phyloP scores from a whole-genome alignment of 2,329 filamentous ascomycete genomes.

The Hymenoscyphus scutula region DNA sequence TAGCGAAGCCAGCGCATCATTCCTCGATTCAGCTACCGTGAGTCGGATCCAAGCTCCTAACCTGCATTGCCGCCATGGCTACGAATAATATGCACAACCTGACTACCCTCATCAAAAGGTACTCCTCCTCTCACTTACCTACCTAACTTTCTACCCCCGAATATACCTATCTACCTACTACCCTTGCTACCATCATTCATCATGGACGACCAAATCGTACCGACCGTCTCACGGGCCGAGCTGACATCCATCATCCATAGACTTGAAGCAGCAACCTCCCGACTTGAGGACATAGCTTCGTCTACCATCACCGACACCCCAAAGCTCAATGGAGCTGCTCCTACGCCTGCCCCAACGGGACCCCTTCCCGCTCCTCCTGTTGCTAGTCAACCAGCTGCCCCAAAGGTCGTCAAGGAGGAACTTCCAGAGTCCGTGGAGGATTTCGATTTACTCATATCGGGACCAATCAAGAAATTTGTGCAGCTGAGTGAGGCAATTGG shows the following conservation, averaged over 20 bases:
- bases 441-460: constrained; percentile 76
- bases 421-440: constrained; percentile 79
- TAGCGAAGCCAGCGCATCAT: constrained; percentile 12
- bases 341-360: constrained; percentile 39
- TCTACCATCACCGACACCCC: constrained; percentile 59
- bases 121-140: constrained; percentile 39
- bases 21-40: constrained; percentile 22
- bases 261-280: constrained; percentile 93
- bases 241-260: constrained; percentile 50
- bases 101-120: constrained; percentile 98
- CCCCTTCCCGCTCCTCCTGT: constrained; percentile 38
- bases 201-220: constrained; percentile 30
- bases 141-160: not conserved
- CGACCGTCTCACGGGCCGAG: constrained; percentile 26
- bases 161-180: constrained; percentile 5
- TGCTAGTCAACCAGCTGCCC: constrained; percentile 44
- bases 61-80: constrained; percentile 53
- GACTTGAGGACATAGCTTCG: constrained; percentile 92
- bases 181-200: constrained; percentile 15
- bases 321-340: constrained; percentile 45
- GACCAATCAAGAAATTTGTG: constrained; percentile 74
- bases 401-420: constrained; percentile 46
- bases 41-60: constrained; percentile 23
- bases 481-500: constrained; percentile 76
- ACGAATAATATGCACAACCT: constrained; percentile 91